Conservation (phyloP, 371 early-diverging fungal genomes). For the Cokeromyces recurvatus region DNA sequence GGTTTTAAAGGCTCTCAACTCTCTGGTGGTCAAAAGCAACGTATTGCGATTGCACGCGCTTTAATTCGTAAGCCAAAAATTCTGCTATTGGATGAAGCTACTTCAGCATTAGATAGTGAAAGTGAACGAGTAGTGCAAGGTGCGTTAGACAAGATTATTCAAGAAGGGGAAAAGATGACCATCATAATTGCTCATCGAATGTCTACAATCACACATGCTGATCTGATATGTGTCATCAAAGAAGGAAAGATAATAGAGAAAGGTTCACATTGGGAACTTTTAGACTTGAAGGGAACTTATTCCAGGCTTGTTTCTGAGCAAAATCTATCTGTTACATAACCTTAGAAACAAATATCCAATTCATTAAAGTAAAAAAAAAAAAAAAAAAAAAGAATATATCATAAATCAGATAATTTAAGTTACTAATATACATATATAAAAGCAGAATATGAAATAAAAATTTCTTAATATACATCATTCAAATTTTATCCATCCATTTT, state of each 20-base stretch:
- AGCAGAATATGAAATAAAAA: too few species aligned
- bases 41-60: constrained; percentile 69
- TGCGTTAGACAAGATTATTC: constrained; percentile 72
- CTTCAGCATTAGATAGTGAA: constrained; percentile 86
- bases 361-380: too few species aligned
- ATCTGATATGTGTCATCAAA: constrained; percentile 70
- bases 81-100: constrained; percentile 92
- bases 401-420: too few species aligned
- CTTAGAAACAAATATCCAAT: not conserved
- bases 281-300: constrained; percentile 35
- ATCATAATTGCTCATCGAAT: constrained; percentile 72
- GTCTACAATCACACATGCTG: constrained; percentile 73
- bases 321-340: not conserved
- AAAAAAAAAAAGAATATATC: too few species aligned
- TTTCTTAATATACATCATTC: too few species aligned
- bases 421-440: too few species aligned
- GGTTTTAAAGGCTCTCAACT: constrained; percentile 74
- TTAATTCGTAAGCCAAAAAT: constrained; percentile 81
- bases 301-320: constrained; percentile 33
- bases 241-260: constrained; percentile 74
- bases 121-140: constrained; percentile 86
- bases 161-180: constrained; percentile 57
- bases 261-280: constrained; percentile 75
- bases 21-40: constrained; percentile 72
- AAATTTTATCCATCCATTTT: too few species aligned